Conservation (phyloP, 1,139 yeast genomes). For the Scheffersomyces stambukii region DNA sequence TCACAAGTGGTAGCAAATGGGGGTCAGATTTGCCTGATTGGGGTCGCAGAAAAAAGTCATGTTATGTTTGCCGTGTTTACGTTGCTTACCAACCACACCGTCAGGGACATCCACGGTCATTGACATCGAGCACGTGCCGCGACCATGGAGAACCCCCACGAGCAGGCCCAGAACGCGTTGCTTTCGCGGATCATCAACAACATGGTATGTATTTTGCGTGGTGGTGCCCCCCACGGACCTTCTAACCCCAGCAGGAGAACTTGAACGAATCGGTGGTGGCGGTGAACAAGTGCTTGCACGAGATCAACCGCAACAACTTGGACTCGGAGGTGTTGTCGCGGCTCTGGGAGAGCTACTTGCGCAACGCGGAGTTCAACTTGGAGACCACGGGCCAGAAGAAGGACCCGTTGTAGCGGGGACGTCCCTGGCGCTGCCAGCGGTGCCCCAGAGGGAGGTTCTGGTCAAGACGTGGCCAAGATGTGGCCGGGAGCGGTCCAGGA, state of each 20-base stretch:
- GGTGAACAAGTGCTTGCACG: slow-evolving; percentile 57
- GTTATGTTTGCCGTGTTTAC: neutral
- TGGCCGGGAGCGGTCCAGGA: too few species aligned
- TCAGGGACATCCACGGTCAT: neutral
- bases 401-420: too few species aligned
- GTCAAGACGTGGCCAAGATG: too few species aligned
- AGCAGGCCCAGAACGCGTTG: slow-evolving; percentile 76
- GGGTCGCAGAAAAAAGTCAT: neutral
- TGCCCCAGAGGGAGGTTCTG: too few species aligned
- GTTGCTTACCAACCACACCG: neutral
- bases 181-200: slow-evolving; percentile 73
- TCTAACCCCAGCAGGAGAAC: slow-evolving; percentile 43
- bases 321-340: slow-evolving; percentile 71
- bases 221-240: neutral
- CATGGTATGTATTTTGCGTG: slow-evolving; percentile 45
- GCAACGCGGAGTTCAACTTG: slow-evolving; percentile 67
- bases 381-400: slow-evolving; percentile 57
- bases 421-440: too few species aligned
- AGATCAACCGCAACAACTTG: slow-evolving; percentile 62
- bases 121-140: slow-evolving; percentile 1
- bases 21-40: neutral
- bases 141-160: slow-evolving; percentile 84
- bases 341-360: slow-evolving; percentile 77
- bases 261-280: slow-evolving; percentile 67
- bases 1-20: slow-evolving; percentile 1